A percentile compares a stretch with the other conserved stretches of the same genome.
phyloP scores from a whole-genome alignment of 1,139 yeast genomes.

The Saccharomyces hybrid region DNA sequence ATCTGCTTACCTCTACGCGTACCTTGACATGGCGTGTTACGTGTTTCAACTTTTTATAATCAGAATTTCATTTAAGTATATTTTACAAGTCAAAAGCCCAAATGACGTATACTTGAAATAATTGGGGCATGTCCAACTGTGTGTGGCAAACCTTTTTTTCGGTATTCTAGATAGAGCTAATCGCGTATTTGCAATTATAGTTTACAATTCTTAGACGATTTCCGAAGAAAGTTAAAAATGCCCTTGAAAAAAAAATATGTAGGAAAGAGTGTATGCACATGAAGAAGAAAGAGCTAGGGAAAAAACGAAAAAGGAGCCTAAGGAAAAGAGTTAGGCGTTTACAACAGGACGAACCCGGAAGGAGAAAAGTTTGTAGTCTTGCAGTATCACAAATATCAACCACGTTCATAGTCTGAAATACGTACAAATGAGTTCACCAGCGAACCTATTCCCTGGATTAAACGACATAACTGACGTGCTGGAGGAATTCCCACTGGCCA shows the following conservation, averaged over 20 bases:
- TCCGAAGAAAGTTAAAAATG: not conserved
- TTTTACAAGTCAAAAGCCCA: too few relatives aligned
- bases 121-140: too few relatives aligned
- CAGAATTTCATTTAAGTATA: too few relatives aligned
- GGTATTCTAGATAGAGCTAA: not conserved
- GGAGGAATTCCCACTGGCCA: conserved; percentile 82
- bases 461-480: conserved; percentile 89
- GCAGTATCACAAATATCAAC: not conserved
- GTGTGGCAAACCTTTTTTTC: not conserved
- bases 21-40: too few relatives aligned
- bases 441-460: conserved; percentile 59
- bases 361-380: not conserved
- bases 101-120: too few relatives aligned
- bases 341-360: not conserved
- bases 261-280: not conserved
- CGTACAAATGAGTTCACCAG: conserved; percentile 26
- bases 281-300: not conserved
- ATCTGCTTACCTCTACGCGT: too few relatives aligned
- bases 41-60: too few relatives aligned
- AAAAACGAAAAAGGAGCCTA: not conserved
- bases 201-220: not conserved
- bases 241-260: not conserved
- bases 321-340: not conserved
- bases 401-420: not conserved
- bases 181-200: not conserved